A percentile compares a stretch with the other conserved stretches of the same genome.
These are phyloP conservation scores for Artemisia tridentata DNA, from an alignment of 129 eudicot genomes.

Conservation along the genomic window DNA sequence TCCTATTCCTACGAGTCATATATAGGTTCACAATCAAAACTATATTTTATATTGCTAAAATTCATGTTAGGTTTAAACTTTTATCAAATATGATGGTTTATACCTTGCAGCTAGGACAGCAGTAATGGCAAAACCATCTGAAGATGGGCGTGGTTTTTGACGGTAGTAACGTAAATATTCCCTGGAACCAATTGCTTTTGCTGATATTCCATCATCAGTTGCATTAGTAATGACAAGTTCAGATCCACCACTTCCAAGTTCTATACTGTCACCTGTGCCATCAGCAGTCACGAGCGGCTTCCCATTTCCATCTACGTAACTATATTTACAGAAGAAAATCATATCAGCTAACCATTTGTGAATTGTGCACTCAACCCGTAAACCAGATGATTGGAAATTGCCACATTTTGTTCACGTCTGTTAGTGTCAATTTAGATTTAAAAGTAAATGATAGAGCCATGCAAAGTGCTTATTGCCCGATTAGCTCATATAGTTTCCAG, in stretches of 20 bases:
- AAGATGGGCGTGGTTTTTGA: conserved; percentile 80
- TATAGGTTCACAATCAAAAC: background rate
- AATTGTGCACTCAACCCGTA: too few relatives aligned
- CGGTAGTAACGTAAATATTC: conserved; percentile 86
- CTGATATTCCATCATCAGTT: conserved; percentile 36
- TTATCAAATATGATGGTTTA: background rate
- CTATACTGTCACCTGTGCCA: conserved; percentile 41
- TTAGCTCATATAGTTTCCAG: too few relatives aligned
- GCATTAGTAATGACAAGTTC: conserved; percentile 60
- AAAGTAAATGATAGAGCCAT: too few relatives aligned
- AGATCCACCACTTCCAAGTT: conserved; percentile 75
- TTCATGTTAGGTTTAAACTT: too few relatives aligned
- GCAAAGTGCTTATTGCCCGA: too few relatives aligned
- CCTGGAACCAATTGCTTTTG: conserved; percentile 78
- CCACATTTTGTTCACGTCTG: too few relatives aligned
- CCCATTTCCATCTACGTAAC: conserved; percentile 69
- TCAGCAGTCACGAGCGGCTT: conserved; percentile 60
- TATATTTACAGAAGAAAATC: conserved; percentile 6
- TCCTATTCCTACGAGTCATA: conserved; percentile 52
- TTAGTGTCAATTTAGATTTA: too few relatives aligned
- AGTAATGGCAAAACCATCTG: conserved; percentile 38
- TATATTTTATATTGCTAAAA: background rate
- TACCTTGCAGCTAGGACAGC: conserved; percentile 77
- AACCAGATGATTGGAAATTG: too few relatives aligned
- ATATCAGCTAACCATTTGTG: background rate